A percentile compares a stretch with the other conserved stretches of the same genome.
These are phyloP conservation scores for Bretschneidera sinensis DNA, from an alignment of 345 rosid species.

Conservation along the genomic window DNA sequence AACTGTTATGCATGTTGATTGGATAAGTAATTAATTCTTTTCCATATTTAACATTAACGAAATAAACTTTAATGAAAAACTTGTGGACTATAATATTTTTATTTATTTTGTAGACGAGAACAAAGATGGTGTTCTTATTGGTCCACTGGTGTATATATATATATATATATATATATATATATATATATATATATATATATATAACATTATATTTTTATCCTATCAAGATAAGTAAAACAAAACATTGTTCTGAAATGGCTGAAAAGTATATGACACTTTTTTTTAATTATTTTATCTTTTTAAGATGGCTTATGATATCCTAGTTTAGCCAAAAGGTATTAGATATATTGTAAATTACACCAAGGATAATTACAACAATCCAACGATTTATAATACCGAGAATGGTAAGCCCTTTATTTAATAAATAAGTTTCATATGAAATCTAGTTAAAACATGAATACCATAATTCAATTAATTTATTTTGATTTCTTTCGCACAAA, in stretches of 20 bases:
- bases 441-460: no score
- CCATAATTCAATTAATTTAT: no score
- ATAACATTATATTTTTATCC: background rate
- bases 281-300: conserved; percentile 1
- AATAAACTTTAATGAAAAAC: no score
- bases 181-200: no score
- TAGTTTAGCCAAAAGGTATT: conserved; percentile 44
- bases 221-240: background rate
- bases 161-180: no score
- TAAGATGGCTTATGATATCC: conserved; percentile 34
- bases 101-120: conserved; percentile 13
- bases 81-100: background rate
- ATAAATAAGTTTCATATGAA: no score
- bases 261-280: background rate
- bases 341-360: conserved; percentile 32
- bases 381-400: conserved; percentile 44
- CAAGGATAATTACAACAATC: conserved; percentile 32
- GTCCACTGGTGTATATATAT: no score
- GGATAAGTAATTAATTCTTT: conserved; percentile 44
- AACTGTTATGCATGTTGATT: conserved; percentile 31
- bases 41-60: no score
- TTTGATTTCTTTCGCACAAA: no score
- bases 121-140: conserved; percentile 15
- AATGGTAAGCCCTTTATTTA: conserved; percentile 29
- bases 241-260: background rate